Conservation (phyloP, 2,329 filamentous ascomycete genomes). For the Cadophora malorum region DNA sequence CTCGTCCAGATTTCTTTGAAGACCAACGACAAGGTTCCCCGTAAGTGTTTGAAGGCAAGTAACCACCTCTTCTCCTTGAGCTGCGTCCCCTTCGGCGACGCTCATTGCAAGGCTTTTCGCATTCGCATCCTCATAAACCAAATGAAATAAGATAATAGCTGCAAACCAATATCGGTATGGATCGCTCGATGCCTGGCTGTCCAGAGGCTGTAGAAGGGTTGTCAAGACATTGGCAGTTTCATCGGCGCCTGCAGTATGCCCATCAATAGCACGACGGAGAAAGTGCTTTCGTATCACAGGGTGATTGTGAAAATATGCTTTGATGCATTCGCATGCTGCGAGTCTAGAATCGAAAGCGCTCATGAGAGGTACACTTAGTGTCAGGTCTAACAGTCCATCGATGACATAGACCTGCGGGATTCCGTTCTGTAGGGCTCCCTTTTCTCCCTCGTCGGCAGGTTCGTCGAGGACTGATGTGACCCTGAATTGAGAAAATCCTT, state of each 20-base stretch:
- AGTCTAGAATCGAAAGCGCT: constrained; percentile 80
- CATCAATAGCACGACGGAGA: constrained; percentile 84
- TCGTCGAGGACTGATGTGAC: constrained; percentile 66
- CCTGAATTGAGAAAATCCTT: constrained; percentile 86
- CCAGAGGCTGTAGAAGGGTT: constrained; percentile 74
- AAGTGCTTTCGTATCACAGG: constrained; percentile 84
- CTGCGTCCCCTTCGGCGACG: constrained; percentile 87
- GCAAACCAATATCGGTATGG: constrained; percentile 93
- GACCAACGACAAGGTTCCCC: constrained; percentile 80
- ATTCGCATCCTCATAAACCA: constrained; percentile 79
- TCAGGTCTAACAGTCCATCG: constrained; percentile 86
- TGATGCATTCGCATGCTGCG: constrained; percentile 87
- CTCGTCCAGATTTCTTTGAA: constrained; percentile 79
- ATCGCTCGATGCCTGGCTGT: constrained; percentile 69
- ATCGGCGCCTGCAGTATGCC: constrained; percentile 77
- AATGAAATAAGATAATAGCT: constrained; percentile 82
- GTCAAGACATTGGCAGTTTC: constrained; percentile 89
- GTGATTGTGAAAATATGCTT: constrained; percentile 89
- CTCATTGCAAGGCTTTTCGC: constrained; percentile 82
- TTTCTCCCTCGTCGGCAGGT: constrained; percentile 46
- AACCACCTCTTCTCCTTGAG: constrained; percentile 90
- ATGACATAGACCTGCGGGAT: constrained; percentile 81
- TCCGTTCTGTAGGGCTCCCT: constrained; percentile 55
- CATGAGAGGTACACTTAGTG: constrained; percentile 70
- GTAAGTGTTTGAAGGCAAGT: constrained; percentile 90